A percentile compares a stretch with the other conserved stretches of the same genome.
These are phyloP conservation scores for Ogataea ganodermae DNA, from an alignment of 805 yeast species.

Conservation along the genomic window DNA sequence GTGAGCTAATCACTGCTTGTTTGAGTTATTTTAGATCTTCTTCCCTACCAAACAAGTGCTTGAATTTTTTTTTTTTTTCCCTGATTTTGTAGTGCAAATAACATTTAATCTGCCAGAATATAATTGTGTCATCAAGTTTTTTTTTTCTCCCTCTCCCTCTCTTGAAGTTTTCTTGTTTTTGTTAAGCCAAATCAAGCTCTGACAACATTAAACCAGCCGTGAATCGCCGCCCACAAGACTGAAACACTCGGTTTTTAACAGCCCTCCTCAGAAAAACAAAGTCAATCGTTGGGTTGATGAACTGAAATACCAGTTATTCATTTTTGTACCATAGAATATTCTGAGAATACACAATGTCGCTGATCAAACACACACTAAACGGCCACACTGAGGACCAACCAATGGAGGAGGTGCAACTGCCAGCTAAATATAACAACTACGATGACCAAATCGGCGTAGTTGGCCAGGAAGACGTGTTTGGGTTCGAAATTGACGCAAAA, in stretches of 20 bases:
- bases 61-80: neutral
- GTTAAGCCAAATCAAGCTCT: too few relatives aligned
- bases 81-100: neutral
- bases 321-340: neutral
- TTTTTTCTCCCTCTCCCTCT: neutral
- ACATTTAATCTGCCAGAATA: constrained; percentile 6
- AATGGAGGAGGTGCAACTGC: constrained; percentile 16
- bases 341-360: constrained; percentile 6
- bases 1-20: neutral
- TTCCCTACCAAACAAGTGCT: neutral
- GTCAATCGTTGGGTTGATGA: neutral
- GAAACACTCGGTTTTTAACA: neutral
- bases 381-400: constrained; percentile 16
- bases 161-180: neutral
- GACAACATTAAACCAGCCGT: too few relatives aligned
- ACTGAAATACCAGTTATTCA: neutral
- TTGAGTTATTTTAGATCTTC: neutral
- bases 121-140: constrained; percentile 6
- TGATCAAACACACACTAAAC: neutral
- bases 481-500: constrained; percentile 25
- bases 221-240: too few relatives aligned
- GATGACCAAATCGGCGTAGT: constrained; percentile 14
- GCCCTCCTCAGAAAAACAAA: neutral
- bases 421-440: constrained; percentile 26
- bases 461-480: constrained; percentile 16